phyloP scores from a whole-genome alignment of 345 rosid species.

The Linum trigynum region DNA sequence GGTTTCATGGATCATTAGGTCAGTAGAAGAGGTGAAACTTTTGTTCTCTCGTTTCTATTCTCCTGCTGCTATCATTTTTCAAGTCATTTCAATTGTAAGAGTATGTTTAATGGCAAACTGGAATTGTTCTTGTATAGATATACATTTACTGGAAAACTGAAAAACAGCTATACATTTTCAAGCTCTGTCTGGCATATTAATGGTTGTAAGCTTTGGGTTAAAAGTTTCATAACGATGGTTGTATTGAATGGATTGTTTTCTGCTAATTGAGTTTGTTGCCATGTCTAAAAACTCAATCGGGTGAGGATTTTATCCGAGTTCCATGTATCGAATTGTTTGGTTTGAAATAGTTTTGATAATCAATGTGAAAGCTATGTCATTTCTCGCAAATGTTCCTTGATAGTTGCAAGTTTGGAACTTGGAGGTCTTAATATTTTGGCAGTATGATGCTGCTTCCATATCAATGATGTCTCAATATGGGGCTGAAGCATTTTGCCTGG shows the following conservation, averaged over 20 bases:
- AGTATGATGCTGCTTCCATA: no score
- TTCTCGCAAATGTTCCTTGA: no score
- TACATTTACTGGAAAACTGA: background rate
- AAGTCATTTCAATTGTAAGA: background rate
- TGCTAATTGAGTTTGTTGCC: background rate
- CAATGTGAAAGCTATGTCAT: no score
- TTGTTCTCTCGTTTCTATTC: background rate
- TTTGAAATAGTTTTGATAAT: background rate
- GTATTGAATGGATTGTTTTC: background rate
- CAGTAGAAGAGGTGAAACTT: slow-evolving; percentile 12
- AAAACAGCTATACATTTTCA: background rate
- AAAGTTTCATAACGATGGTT: background rate
- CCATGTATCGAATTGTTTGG: background rate
- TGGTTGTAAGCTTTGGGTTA: background rate
- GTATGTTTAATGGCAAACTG: background rate
- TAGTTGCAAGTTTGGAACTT: background rate
- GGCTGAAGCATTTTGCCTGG: no score
- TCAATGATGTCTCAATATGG: no score
- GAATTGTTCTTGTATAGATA: background rate
- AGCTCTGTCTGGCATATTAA: background rate
- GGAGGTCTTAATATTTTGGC: background rate
- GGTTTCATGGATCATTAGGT: slow-evolving; percentile 43
- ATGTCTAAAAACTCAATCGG: background rate
- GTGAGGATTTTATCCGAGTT: background rate
- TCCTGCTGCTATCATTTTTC: background rate